Percentiles rank a stretch among this genome's conserved stretches.
These are phyloP conservation scores for Quercus alba DNA, from an alignment of 306 rosid species.

Conservation along the genomic window DNA sequence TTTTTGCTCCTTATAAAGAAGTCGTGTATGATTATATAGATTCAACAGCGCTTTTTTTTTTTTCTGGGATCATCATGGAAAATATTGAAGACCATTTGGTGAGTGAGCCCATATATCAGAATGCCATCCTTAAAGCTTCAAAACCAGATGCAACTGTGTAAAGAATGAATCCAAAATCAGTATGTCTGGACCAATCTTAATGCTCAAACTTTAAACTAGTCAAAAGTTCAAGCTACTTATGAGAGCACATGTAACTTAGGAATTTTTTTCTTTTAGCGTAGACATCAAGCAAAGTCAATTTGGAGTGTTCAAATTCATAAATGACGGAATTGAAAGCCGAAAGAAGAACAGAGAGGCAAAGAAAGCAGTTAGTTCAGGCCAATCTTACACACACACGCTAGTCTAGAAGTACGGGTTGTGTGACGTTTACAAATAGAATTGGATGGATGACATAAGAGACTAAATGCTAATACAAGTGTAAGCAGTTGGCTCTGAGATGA, in stretches of 20 bases:
- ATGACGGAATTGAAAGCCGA: background rate
- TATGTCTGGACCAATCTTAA: background rate
- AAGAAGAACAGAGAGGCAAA: background rate
- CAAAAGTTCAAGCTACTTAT: background rate
- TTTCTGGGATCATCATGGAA: background rate
- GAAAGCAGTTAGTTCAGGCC: background rate
- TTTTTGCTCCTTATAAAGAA: constrained; percentile 3
- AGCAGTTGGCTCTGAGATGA: background rate
- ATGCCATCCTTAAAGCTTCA: background rate
- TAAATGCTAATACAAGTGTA: background rate
- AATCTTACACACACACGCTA: background rate
- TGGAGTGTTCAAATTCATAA: background rate
- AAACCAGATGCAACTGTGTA: background rate
- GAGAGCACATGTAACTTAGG: background rate
- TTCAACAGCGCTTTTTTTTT: background rate
- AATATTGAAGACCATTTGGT: background rate
- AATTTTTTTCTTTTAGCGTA: background rate
- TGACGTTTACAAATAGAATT: background rate
- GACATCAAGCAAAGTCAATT: background rate
- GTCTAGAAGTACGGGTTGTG: background rate
- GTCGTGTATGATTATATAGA: constrained; percentile 13
- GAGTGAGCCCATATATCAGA: background rate
- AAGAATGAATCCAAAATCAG: background rate
- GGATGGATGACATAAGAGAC: background rate
- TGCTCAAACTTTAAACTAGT: background rate